phyloP scores from a whole-genome alignment of 106 monocot species.

The Dendrobium nobile region DNA sequence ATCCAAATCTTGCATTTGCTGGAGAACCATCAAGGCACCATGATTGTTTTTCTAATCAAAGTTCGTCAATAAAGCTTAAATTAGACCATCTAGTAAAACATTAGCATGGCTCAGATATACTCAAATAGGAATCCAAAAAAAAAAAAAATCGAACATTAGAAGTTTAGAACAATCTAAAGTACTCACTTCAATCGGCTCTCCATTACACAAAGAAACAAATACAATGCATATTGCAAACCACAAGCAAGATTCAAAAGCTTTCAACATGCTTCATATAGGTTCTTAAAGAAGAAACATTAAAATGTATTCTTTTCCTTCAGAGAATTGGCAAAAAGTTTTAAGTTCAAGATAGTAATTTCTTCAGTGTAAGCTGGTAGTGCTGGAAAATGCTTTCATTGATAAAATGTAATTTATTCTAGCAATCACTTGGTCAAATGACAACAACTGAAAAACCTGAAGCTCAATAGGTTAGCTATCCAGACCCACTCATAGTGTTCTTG shows the following conservation, averaged over 20 bases:
- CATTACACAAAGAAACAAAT: background rate
- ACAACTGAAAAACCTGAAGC: too few species aligned
- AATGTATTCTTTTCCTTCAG: background rate
- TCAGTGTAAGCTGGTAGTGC: background rate
- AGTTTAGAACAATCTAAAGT: background rate
- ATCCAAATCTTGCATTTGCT: conserved; percentile 52
- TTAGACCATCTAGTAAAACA: background rate
- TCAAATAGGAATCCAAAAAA: background rate
- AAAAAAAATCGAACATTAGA: background rate
- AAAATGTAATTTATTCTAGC: background rate
- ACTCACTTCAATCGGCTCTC: background rate
- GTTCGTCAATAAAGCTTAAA: background rate
- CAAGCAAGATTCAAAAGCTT: background rate
- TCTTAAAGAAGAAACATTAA: background rate
- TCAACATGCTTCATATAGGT: background rate
- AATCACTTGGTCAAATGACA: too few species aligned
- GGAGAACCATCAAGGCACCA: conserved; percentile 46
- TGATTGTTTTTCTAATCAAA: conserved; percentile 44
- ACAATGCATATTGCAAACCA: background rate
- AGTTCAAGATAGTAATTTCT: background rate
- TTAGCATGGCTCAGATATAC: background rate
- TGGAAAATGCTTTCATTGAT: too few species aligned
- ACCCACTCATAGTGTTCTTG: background rate
- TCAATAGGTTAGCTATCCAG: background rate
- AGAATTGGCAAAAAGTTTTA: background rate